phyloP scores from a whole-genome alignment of 1,284 basidiomycete genomes.

The Meripilus lineatus region DNA sequence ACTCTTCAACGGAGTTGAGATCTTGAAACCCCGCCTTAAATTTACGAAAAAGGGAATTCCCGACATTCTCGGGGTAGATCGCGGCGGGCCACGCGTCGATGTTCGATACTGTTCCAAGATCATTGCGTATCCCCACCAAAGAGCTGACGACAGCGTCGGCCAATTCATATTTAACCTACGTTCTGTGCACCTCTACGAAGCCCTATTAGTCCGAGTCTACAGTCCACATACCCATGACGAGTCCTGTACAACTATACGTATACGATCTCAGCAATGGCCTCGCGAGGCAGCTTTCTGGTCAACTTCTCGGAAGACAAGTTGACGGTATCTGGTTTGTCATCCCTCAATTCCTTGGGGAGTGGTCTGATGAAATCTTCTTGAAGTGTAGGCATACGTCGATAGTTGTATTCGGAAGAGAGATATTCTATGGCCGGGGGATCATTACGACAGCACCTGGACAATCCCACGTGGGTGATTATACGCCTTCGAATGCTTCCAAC shows the following conservation, averaged over 20 bases:
- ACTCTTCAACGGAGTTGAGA: too few relatives aligned
- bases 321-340: slow-evolving; percentile 78
- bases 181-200: too few relatives aligned
- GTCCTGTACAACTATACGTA: slow-evolving; percentile 59
- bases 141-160: too few relatives aligned
- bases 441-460: slow-evolving; percentile 58
- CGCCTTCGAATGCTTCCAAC: too few relatives aligned
- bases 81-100: too few relatives aligned
- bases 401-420: slow-evolving; percentile 80
- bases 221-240: slow-evolving; percentile 22
- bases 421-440: slow-evolving; percentile 90
- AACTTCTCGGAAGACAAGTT: slow-evolving; percentile 81
- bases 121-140: too few relatives aligned
- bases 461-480: slow-evolving; percentile 64
- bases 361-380: slow-evolving; percentile 2
- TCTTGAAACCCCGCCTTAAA: too few relatives aligned
- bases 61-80: too few relatives aligned
- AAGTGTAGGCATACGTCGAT: slow-evolving; percentile 79
- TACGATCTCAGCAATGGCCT: slow-evolving; percentile 90
- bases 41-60: too few relatives aligned
- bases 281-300: slow-evolving; percentile 68
- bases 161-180: too few relatives aligned
- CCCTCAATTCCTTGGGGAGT: neutral
- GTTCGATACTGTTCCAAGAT: too few relatives aligned
- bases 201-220: too few relatives aligned